Evolutionary conservation across 2,329 filamentous ascomycete species (phyloP).

Genomic region (Zymoseptoria tritici): DNA sequence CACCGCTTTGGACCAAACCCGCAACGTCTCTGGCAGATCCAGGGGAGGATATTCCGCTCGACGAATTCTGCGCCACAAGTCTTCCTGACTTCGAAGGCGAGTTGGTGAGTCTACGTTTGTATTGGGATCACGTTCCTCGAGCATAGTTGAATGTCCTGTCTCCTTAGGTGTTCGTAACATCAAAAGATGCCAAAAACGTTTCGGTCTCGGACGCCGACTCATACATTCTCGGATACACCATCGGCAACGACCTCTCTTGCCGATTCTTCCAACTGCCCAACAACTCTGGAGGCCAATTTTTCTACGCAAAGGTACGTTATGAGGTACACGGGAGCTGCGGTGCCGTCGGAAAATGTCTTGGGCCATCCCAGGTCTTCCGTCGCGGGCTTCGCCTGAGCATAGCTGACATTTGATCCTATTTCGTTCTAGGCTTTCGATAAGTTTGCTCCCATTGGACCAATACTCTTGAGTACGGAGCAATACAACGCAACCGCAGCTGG

Average conservation of each 20-base stretch:
- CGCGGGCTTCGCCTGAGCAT: no score
- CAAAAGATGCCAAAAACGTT: slow-evolving; percentile 35
- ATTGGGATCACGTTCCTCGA: background rate
- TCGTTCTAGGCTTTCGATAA: slow-evolving; percentile 43
- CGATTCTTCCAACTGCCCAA: slow-evolving; percentile 48
- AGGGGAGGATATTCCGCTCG: slow-evolving; percentile 6
- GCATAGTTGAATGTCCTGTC: background rate
- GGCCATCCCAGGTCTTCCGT: no score
- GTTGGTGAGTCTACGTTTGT: background rate
- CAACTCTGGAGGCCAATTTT: slow-evolving; percentile 47
- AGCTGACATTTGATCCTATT: no score
- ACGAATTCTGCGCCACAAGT: slow-evolving; percentile 7
- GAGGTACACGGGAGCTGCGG: no score
- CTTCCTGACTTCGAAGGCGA: slow-evolving; percentile 6
- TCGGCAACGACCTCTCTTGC: slow-evolving; percentile 49
- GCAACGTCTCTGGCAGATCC: slow-evolving; percentile 8
- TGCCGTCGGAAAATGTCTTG: no score
- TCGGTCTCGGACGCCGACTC: slow-evolving; percentile 36
- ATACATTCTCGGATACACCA: slow-evolving; percentile 49
- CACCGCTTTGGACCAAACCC: slow-evolving; percentile 11
- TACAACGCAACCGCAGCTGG: slow-evolving; percentile 34
- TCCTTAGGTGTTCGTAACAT: slow-evolving; percentile 9
- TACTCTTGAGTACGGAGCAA: slow-evolving; percentile 36
- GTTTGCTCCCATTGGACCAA: slow-evolving; percentile 47
- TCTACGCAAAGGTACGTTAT: slow-evolving; percentile 41